phyloP scores from a whole-genome alignment of 164 flowering plant species.

The Vitis rupestris region DNA sequence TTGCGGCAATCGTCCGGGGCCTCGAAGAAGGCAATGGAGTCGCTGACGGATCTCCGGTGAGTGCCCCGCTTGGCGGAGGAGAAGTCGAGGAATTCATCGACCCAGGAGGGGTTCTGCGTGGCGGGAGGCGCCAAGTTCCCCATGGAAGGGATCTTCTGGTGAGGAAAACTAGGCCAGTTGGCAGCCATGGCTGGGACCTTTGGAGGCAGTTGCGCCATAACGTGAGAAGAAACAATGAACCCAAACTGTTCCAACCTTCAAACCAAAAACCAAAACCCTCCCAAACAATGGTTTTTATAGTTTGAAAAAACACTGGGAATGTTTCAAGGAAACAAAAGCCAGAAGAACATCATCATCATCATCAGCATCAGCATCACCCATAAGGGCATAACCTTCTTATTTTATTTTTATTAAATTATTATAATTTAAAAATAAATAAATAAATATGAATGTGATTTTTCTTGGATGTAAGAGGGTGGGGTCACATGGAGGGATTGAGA shows the following conservation, averaged over 20 bases:
- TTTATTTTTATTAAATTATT: too few species aligned
- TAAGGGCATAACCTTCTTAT: too few species aligned
- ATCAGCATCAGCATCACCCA: too few species aligned
- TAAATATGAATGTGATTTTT: too few species aligned
- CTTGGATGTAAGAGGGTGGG: constrained; percentile 23
- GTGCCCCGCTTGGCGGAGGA: constrained; percentile 51
- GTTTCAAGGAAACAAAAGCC: constrained; percentile 7
- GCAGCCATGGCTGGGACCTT: constrained; percentile 65
- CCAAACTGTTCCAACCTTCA: neutral
- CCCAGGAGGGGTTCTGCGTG: constrained; percentile 43
- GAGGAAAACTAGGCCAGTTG: constrained; percentile 52
- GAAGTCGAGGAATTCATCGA: constrained; percentile 68
- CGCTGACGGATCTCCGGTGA: constrained; percentile 72
- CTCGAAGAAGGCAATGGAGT: constrained; percentile 73
- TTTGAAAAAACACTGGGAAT: neutral
- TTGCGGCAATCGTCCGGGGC: constrained; percentile 45
- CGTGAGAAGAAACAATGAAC: neutral
- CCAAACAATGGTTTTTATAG: neutral
- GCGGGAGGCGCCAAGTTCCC: constrained; percentile 11
- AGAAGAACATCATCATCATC: constrained; percentile 14
- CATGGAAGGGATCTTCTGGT: constrained; percentile 40
- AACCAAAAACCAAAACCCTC: constrained; percentile 7
- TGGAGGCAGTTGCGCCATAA: constrained; percentile 87
- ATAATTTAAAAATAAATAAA: too few species aligned
- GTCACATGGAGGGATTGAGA: constrained; percentile 52